A percentile compares a stretch with the other conserved stretches of the same genome.
Evolutionary conservation across 2,329 filamentous ascomycete genomes (phyloP).

Genomic region (Colletotrichum higginsianum): DNA sequence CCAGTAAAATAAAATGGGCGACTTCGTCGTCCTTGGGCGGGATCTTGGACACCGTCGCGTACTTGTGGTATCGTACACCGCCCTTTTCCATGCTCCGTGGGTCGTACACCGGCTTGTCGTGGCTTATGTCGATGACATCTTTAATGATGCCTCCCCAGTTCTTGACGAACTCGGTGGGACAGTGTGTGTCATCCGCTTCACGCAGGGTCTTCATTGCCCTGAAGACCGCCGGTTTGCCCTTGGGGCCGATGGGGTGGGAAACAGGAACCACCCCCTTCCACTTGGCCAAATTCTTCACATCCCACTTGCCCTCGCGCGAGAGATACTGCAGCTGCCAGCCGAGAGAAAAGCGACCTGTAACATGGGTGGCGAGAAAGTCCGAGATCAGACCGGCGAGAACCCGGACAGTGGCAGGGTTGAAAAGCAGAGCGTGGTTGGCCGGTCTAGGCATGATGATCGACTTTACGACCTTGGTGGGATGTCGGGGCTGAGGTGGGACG

Average conservation of each 20-base stretch:
- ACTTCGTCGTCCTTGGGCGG: slow-evolving; percentile 76
- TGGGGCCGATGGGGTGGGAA: slow-evolving; percentile 78
- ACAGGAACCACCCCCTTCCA: slow-evolving; percentile 88
- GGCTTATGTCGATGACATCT: slow-evolving; percentile 90
- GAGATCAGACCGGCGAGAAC: slow-evolving; percentile 86
- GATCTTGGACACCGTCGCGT: slow-evolving; percentile 92
- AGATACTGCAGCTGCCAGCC: slow-evolving; percentile 94
- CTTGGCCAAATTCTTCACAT: slow-evolving; percentile 95
- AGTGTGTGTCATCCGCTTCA: slow-evolving; percentile 88
- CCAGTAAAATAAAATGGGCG: slow-evolving; percentile 66
- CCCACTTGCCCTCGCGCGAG: slow-evolving; percentile 94
- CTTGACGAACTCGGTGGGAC: slow-evolving; percentile 78
- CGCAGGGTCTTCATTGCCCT: slow-evolving; percentile 93
- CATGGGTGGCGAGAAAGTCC: slow-evolving; percentile 81
- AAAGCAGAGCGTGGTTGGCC: slow-evolving; percentile 87
- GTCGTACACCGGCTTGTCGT: slow-evolving; percentile 92
- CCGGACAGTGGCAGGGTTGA: slow-evolving; percentile 81
- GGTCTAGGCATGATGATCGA: slow-evolving; percentile 81
- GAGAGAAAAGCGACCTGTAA: slow-evolving; percentile 84
- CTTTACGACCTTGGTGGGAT: slow-evolving; percentile 72
- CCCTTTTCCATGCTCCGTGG: slow-evolving; percentile 77
- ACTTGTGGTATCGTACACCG: slow-evolving; percentile 84
- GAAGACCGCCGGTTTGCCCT: slow-evolving; percentile 71
- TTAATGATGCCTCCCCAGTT: slow-evolving; percentile 78
- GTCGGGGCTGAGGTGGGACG: slow-evolving; percentile 63